These are phyloP conservation scores for Colletotrichum gloeosporioides DNA, from an alignment of 2,329 filamentous ascomycete species.

Conservation along the genomic window DNA sequence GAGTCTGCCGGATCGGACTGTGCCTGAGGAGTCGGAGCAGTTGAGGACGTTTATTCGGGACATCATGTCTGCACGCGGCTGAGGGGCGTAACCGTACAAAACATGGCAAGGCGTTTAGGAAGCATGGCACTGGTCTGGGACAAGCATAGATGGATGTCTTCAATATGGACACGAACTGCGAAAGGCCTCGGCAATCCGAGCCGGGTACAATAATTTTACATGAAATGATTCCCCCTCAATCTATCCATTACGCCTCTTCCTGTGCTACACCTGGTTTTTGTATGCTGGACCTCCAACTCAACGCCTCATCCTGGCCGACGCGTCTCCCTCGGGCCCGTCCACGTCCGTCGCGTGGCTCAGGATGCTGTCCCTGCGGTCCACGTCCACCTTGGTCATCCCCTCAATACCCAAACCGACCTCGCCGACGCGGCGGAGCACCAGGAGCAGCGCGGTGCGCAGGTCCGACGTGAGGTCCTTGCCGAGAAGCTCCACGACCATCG, in stretches of 20 bases:
- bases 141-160: not conserved
- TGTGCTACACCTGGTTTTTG: not conserved
- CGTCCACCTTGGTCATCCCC: conserved; percentile 44
- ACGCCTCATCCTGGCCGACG: conserved; percentile 30
- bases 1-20: conserved; percentile 51
- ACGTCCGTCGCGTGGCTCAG: conserved; percentile 37
- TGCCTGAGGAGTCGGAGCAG: conserved; percentile 56
- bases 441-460: conserved; percentile 77
- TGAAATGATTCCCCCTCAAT: conserved; percentile 8
- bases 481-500: conserved; percentile 82
- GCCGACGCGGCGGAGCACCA: conserved; percentile 80
- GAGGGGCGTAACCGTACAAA: not conserved
- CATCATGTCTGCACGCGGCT: conserved; percentile 35
- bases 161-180: conserved; percentile 19
- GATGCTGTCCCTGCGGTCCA: conserved; percentile 45
- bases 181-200: not conserved
- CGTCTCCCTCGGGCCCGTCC: conserved; percentile 32
- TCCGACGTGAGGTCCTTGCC: conserved; percentile 82
- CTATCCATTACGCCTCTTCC: conserved; percentile 17
- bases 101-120: not conserved
- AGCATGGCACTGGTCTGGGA: not conserved
- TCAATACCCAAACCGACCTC: conserved; percentile 72
- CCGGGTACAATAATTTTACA: conserved; percentile 14
- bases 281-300: not conserved
- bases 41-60: conserved; percentile 50